These are phyloP conservation scores for Emergomyces orientalis DNA, from an alignment of 2,329 filamentous ascomycete species.

Conservation along the genomic window DNA sequence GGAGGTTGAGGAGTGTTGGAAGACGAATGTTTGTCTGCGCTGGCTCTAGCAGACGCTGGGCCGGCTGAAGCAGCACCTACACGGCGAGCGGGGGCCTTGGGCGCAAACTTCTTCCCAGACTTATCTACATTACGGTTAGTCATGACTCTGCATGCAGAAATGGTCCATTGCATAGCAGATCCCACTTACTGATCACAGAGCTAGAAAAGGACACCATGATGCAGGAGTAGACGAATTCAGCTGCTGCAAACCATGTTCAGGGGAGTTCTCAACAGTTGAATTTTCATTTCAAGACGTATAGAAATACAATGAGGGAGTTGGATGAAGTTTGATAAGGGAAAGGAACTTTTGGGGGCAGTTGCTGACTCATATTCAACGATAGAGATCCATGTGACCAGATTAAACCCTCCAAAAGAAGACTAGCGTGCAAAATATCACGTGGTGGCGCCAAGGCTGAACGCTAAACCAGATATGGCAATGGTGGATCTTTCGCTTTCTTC, in stretches of 20 bases:
- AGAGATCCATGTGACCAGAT: neutral
- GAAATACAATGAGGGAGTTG: neutral
- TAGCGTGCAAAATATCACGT: conserved; percentile 25
- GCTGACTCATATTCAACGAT: neutral
- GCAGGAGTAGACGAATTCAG: neutral
- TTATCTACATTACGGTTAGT: conserved; percentile 36
- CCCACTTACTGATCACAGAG: conserved; percentile 43
- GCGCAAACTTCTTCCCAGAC: conserved; percentile 69
- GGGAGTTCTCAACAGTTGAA: neutral
- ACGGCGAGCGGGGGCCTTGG: conserved; percentile 55
- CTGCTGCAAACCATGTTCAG: neutral
- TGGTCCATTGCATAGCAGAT: neutral
- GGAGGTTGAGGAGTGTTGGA: conserved; percentile 18
- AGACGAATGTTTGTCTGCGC: conserved; percentile 29
- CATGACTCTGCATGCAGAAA: conserved; percentile 9
- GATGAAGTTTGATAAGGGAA: neutral
- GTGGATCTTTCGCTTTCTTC: conserved; percentile 8
- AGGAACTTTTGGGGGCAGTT: too few relatives aligned
- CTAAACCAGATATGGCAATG: conserved; percentile 25
- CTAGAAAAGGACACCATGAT: conserved; percentile 44
- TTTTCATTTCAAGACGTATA: too few relatives aligned
- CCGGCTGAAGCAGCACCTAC: conserved; percentile 23
- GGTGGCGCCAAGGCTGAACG: conserved; percentile 23
- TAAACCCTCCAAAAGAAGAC: neutral
- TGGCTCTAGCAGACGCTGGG: conserved; percentile 28